Conservation (phyloP, 1,284 basidiomycete genomes). For the Hymenochaete sp. region DNA sequence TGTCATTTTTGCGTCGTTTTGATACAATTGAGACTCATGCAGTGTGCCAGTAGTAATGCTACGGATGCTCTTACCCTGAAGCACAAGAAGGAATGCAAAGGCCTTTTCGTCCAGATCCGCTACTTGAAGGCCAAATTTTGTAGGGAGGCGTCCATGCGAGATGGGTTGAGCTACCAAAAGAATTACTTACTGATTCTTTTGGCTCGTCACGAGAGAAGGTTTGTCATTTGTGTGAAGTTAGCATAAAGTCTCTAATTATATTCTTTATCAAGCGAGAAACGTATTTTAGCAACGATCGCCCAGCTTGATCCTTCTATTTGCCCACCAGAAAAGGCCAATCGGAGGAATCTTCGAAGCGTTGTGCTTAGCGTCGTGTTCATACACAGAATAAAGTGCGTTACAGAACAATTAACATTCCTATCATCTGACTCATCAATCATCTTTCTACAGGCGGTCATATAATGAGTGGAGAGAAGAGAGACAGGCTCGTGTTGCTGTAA, state of each 20-base stretch:
- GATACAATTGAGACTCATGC: no score
- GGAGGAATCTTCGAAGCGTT: no score
- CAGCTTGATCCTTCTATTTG: constrained; percentile 59
- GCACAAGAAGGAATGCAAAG: constrained; percentile 83
- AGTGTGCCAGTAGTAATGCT: constrained; percentile 40
- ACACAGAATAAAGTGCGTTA: no score
- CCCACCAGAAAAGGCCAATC: constrained; percentile 26
- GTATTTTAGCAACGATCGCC: constrained; percentile 71
- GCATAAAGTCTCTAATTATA: neutral
- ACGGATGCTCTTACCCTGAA: constrained; percentile 49
- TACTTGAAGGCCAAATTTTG: constrained; percentile 91
- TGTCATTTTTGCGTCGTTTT: neutral
- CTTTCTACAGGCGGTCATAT: constrained; percentile 42
- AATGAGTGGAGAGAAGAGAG: constrained; percentile 54
- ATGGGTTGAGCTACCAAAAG: constrained; percentile 81
- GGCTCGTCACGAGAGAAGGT: constrained; percentile 68
- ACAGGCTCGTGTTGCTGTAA: constrained; percentile 49
- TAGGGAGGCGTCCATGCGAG: constrained; percentile 77
- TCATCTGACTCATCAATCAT: no score
- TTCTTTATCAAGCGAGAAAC: constrained; percentile 53
- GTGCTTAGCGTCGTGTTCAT: no score
- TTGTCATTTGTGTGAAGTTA: constrained; percentile 21
- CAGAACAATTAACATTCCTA: no score
- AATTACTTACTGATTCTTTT: constrained; percentile 63
- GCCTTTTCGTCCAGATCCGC: constrained; percentile 78